A percentile compares a stretch with the other conserved stretches of the same genome.
Conservation (phyloP, 176 grass and related monocot genomes). For the Aegilops bicornis region DNA sequence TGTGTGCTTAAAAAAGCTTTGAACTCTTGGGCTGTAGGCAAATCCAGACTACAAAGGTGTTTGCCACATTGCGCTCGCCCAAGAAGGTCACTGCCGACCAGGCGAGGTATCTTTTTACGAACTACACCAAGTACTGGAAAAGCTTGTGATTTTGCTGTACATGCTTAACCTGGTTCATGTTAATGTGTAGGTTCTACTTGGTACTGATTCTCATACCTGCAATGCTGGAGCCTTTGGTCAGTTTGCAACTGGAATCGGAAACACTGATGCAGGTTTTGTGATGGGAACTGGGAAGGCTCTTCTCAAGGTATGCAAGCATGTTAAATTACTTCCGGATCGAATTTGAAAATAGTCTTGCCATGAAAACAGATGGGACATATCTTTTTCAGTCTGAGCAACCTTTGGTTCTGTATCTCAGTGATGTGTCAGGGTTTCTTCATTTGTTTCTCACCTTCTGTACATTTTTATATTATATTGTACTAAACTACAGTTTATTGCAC, state of each 20-base stretch:
- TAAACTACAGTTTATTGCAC: background rate
- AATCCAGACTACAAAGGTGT: slow-evolving; percentile 99
- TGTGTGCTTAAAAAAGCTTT: background rate
- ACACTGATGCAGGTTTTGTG: slow-evolving; percentile 95
- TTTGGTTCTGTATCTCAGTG: background rate
- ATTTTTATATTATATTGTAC: background rate
- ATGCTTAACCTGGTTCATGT: slow-evolving; percentile 1
- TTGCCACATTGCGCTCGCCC: slow-evolving; percentile 88
- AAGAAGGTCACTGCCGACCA: slow-evolving; percentile 95
- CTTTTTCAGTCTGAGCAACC: background rate
- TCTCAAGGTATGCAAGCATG: slow-evolving; percentile 63
- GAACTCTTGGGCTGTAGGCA: slow-evolving; percentile 32
- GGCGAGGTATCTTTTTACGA: slow-evolving; percentile 59
- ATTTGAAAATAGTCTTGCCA: background rate
- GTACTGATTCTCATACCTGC: slow-evolving; percentile 94
- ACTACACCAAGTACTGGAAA: background rate
- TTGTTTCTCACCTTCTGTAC: background rate
- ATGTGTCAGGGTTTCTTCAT: background rate
- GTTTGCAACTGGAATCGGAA: slow-evolving; percentile 97
- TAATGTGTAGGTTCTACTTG: slow-evolving; percentile 74
- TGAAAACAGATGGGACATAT: background rate
- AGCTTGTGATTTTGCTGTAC: background rate
- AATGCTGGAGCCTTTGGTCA: slow-evolving; percentile 98
- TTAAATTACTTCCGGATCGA: background rate
- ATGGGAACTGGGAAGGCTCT: slow-evolving; percentile 89